phyloP scores from a whole-genome alignment of 225 moss, liverwort and hornwort species.

The Polytrichum formosum region DNA sequence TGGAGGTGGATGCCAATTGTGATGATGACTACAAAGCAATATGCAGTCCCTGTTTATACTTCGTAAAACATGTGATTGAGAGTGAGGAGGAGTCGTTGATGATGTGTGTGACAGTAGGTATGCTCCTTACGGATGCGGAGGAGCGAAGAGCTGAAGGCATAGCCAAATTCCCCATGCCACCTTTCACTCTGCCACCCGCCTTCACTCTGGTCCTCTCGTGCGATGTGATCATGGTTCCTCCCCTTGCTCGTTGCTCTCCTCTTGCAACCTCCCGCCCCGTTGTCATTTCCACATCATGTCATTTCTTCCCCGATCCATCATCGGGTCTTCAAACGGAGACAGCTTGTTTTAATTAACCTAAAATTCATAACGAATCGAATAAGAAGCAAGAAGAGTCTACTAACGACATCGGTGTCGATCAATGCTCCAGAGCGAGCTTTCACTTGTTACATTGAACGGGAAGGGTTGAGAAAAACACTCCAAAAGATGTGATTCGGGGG shows the following conservation, averaged over 20 bases:
- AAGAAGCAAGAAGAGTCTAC: no score
- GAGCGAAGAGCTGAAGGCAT: constrained; percentile 15
- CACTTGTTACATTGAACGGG: no score
- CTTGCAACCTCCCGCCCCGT: constrained; percentile 30
- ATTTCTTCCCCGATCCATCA: no score
- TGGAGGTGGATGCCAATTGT: neutral
- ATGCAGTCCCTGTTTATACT: neutral
- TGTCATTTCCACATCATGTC: constrained; percentile 20
- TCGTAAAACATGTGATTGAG: neutral
- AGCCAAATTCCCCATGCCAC: constrained; percentile 11
- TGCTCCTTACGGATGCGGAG: constrained; percentile 29
- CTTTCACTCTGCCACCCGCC: constrained; percentile 24
- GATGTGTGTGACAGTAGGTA: constrained; percentile 6
- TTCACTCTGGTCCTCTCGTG: constrained; percentile 38
- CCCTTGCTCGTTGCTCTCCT: constrained; percentile 16
- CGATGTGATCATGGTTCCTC: constrained; percentile 9
- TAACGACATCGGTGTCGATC: no score
- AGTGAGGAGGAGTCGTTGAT: neutral
- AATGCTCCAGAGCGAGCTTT: no score
- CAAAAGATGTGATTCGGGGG: no score
- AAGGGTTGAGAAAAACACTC: no score
- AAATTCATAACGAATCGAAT: no score
- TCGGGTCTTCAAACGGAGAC: no score
- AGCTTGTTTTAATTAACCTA: no score
- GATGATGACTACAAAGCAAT: neutral